Base-by-base conservation (phyloP, 352 stramenopile species). In the Phytophthora citricola region DNA sequence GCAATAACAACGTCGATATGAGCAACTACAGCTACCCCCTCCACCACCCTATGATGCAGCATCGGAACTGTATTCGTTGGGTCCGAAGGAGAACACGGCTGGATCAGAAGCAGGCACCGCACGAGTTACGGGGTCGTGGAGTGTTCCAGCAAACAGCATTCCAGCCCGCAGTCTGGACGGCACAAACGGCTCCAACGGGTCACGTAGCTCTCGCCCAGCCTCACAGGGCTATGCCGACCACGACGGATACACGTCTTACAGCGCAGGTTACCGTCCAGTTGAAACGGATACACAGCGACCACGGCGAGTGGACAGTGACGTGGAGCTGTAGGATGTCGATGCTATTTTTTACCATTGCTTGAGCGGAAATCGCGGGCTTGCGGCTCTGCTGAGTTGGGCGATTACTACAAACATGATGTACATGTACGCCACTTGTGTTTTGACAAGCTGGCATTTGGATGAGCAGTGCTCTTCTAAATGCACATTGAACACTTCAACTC, bases 301-400 rank as follows among this genome's bases (percentile, higher is more conserved):
- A 39, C 74, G 76, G 40, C 77, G 78, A 11, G 66, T 89, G 9
- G 82, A 89, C 57, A 91, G 80, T 56, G 82, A 91, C 36, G 66
- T 91, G 32, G 82, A 91, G 54, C 69, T 91, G 11, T 91, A 78
- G 63, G 55, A 3, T 22, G 17, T 40, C 39, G 26, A 27, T 5
- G 17, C 9, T 11, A 11, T 29, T 12, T 5, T 31, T 36, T 55
- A 11, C 14, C 27, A 40, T n/a, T 45, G n/a, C 45, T 44, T 20
- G 20, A 45, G 34, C 49, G 44, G 14, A 44, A 17, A 24, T 58
- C 36, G 12, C 24, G 12, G 36, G 36, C 27, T 43, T 32, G 5
- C 44, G 17, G 44, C 5, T 50, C 5, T 36, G 11, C 8, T 20
- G 44, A 50, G n/a, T 46, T 46, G 4, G 17, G 17, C 17, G 17